A percentile compares a stretch with the other conserved stretches of the same genome.
Conservation (phyloP, 2,329 filamentous ascomycete genomes). For the Penicillium sp. region DNA sequence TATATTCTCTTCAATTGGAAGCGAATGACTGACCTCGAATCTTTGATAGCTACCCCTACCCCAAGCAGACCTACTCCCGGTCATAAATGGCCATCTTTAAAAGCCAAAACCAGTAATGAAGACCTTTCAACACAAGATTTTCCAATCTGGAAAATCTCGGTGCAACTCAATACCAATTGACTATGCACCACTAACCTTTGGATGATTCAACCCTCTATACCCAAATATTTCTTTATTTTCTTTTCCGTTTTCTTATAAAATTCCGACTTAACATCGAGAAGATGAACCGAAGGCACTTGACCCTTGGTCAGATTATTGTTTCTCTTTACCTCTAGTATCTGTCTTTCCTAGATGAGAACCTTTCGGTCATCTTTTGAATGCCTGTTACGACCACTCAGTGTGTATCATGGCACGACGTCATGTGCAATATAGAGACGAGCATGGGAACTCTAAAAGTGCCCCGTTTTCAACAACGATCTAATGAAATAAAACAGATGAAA, state of each 20-base stretch:
- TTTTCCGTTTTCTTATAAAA: slow-evolving; percentile 20
- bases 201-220: slow-evolving; percentile 47
- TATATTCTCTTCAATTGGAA: neutral
- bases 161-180: slow-evolving; percentile 16
- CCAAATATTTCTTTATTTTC: slow-evolving; percentile 22
- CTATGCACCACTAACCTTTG: slow-evolving; percentile 20
- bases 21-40: neutral
- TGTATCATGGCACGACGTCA: neutral
- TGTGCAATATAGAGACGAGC: neutral
- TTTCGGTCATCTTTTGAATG: neutral
- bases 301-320: neutral
- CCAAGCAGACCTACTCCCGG: slow-evolving; percentile 70
- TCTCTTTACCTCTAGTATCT: neutral
- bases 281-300: neutral
- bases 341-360: neutral
- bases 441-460: slow-evolving; percentile 1
- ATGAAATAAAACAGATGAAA: slow-evolving; percentile 13
- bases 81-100: slow-evolving; percentile 19
- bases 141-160: slow-evolving; percentile 12
- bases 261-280: slow-evolving; percentile 27
- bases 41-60: slow-evolving; percentile 68
- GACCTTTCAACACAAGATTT: slow-evolving; percentile 25
- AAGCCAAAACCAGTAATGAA: slow-evolving; percentile 21
- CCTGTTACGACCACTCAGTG: neutral
- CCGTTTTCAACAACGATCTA: slow-evolving; percentile 39